These are phyloP conservation scores for Hypoxylon sp. DNA, from an alignment of 2,329 filamentous ascomycete species.

Conservation along the genomic window DNA sequence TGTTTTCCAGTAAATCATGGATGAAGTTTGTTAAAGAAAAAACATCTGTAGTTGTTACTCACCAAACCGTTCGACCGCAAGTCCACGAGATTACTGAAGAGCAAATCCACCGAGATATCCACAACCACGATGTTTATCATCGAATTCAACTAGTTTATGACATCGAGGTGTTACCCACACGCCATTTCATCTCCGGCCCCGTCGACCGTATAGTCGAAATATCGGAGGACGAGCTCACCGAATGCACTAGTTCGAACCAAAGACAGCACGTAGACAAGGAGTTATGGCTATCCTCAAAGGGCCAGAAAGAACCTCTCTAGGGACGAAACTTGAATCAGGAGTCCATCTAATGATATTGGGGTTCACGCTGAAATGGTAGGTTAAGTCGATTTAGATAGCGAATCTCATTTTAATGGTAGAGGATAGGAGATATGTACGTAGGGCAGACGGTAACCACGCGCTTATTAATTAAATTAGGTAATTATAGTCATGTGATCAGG, in stretches of 20 bases:
- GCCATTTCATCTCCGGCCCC: constrained; percentile 51
- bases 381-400: too few species aligned
- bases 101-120: constrained; percentile 55
- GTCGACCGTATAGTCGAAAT: constrained; percentile 44
- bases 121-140: constrained; percentile 55
- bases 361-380: too few species aligned
- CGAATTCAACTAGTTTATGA: constrained; percentile 54
- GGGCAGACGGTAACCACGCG: too few species aligned
- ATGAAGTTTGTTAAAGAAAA: constrained; percentile 6
- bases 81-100: constrained; percentile 52
- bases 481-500: too few species aligned
- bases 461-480: too few species aligned
- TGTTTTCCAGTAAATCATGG: not conserved
- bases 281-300: not conserved
- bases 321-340: not conserved
- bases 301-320: not conserved
- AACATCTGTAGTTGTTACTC: constrained; percentile 50
- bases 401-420: too few species aligned
- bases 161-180: constrained; percentile 54
- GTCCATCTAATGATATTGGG: not conserved
- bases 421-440: too few species aligned
- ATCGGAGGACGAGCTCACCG: constrained; percentile 41
- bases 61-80: constrained; percentile 52
- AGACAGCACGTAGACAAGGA: constrained; percentile 28
- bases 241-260: constrained; percentile 37